Evolutionary conservation across 1,284 basidiomycete genomes (phyloP), one percentile per base, ranked within the genome.

Genomic region (Vanrija humicola): DNA sequence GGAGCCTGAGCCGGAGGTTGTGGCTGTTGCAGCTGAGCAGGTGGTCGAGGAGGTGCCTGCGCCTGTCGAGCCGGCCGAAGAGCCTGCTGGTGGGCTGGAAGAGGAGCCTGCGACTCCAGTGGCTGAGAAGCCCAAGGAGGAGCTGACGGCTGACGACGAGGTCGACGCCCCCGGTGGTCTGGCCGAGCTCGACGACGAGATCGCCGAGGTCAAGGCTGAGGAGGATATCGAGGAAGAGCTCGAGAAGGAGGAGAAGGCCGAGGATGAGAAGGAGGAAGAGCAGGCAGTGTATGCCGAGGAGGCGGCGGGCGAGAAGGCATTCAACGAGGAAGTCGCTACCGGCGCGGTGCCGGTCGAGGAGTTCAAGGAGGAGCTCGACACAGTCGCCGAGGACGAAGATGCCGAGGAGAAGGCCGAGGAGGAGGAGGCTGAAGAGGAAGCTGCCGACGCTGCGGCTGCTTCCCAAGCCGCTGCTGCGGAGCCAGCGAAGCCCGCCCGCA

Each of bases 101-200:
- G 44, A 45, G 18, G 44, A 28, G 25, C 14, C 25, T 6, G 10
- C 44, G 26, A n/a, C 29, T 26, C 26, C 26, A 5, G 19, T 38
- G 6, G 34, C 45, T 26, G 46, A 28, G 49, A 51, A 19, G 55
- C 34, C 43, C 43, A 29, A 23, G 25, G 26, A 9, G 6, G 43
- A 23, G 5, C 38, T 47, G 8, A 15, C 26, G 14, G 16, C 38
- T 25, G 47, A 40, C 50, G 67, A 66, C 48, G 71, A 70, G 58
- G 61, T 71, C 18, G 65, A 63, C 12, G 57, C 59, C 46, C 57
- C 66, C 1, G 71, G 64, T 9, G 68, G 66, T 4, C 44, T 67
- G 43, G 66, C 68, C 38, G 59, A 63, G 51, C 43, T 65, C 40
- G 69, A 69, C 47, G 62, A 63, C 43, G 59, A 63, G 43, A 62